Base-by-base conservation (phyloP, 2,329 filamentous ascomycete genomes). In the Endocalyx cinctus region DNA sequence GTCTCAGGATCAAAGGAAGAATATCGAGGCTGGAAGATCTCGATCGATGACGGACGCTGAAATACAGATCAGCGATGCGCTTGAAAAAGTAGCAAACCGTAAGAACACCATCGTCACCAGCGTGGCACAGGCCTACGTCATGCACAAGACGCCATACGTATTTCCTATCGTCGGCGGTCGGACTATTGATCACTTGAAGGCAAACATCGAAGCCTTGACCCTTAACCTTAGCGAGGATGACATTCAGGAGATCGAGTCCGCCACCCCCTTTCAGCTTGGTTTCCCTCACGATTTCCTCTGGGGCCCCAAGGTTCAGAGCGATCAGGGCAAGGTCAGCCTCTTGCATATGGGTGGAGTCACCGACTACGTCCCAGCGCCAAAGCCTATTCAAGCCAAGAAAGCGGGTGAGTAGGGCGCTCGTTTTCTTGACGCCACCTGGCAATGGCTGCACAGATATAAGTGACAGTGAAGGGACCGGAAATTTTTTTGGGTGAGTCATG, bases 11-110 rank as follows among this genome's bases (percentile, higher is more conserved):
- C 52, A 73, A 39, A 64, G 62, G 4, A 69, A 74, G 18, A 62
- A 76, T 36, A 57, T 52, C 6, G 67, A 66, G 33, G 64, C 79
- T 14, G 51, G 48, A 4, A 50, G 52, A 4, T 45, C 58, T 22
- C 43, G 47, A 6, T 43, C 63, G 25, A 67, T 71, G 13, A 67
- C 63, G 2, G 66, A 75, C 29, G 61, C 65, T 6, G 79, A 87
- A 45, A 57, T 70, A 40, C 65, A 63, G 44, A 52, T 71, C 20
- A 75, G 71, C 31, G 67, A 64, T 17, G 75, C 74, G 0, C 65
- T 87, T 1, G 77, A 75, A 45, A 69, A 84, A 6, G 77, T 74
- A 1, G 65, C 67, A 6, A 63, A 69, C 38, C 73, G 79, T 45
- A 70, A 71, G 2, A 62, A 69, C 33, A 74, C 48, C 2, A 62